Base-by-base conservation (phyloP, 2,329 filamentous ascomycete species). In the Fonsecaea pugnacius region DNA sequence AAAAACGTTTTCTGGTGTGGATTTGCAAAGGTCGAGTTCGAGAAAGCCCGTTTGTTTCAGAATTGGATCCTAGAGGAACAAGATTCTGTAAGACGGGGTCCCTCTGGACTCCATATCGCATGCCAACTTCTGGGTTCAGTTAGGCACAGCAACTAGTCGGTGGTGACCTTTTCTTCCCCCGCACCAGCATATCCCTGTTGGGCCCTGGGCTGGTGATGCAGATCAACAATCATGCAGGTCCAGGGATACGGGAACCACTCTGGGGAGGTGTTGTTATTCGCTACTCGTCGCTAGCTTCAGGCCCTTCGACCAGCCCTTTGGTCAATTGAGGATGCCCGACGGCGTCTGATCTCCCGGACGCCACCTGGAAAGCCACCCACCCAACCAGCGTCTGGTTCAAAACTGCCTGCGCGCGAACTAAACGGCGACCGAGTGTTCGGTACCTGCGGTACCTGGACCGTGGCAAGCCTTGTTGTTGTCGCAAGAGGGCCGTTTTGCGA, bases 301-400 rank as follows among this genome's bases (percentile, higher is more conserved):
- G 43, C 43, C 43, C 24, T 10, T 30, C 4, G 6, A 27, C 21
- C 43, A 24, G 18, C 18, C 10, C 43, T 12, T 24, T 21, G 4
- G n/a, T n/a, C 40, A 7, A 18, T 46, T 46, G 40, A 18, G 10
- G n/a, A 48, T 14, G 21, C 21, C 43, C 43, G 21, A 12, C 21
- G 18, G 43, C 43, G 43, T 48, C 43, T 48, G 43, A 48, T 48
- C 43, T 48, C 43, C 43, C 43, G 43, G 43, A 48, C 43, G 43
- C 43, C 43, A 40, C 38, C 38, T 40, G 38, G 38, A 5, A 5
- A n/a, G 38, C 14, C 38, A 43, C 43, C 43, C 27, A 30, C 27
- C 43, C 43, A 30, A 4, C 43, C 43, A 48, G 43, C 43, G 10
- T 4, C 43, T 18, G 21, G 18, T 18, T 4, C 18, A 48, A 48